Evolutionary conservation across 2,329 filamentous ascomycete genomes (phyloP), one percentile per base, ranked within the genome.

Genomic region (Eurotiales sp.): DNA sequence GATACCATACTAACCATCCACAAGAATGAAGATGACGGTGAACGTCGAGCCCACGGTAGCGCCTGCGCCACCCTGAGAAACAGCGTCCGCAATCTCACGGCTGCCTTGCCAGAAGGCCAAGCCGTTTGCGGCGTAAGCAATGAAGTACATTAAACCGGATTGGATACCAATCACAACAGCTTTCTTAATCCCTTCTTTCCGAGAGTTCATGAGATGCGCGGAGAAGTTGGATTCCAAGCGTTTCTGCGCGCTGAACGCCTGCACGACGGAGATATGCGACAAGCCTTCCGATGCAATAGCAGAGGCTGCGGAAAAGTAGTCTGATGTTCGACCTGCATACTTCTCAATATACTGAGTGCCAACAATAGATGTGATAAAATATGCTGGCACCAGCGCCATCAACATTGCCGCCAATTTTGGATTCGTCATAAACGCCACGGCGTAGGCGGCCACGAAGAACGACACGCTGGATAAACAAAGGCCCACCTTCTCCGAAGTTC

Each of bases 401-500:
- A 88, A 72, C 67, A 87, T 86, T 4, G 74, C 83, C 0, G 85
- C 82, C 10, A 88, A 73, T 46, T 74, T 74, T 17, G 78, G 72
- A 58, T 85, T 75, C 59, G 84, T 82, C 61, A 82, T 78, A 56
- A 87, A 87, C 2, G 83, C 82, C n/a, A 87, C 79, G 4, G 84
- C 72, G 55, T 85, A 87, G 3, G 84, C 81, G 0, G 84, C 82
- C 47, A 86, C 62, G 61, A 87, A 87, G 64, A 86, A 88, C 3
- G 82, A 81, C 11, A 80, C 64, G 46, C 77, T 82, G 22, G 78
- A 77, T 4, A 88, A 72, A 56, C 80, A 77, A 25, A 86, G 79
- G 46, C 84, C 84, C n/a, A 86, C 84, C 63, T 88, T 88, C 65
- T 88, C 85, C 1, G 81, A 84, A 0, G 84, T 86, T 14, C 85